These are phyloP conservation scores for Kodamaea anthophila DNA, from an alignment of 1,139 yeast genomes.

Conservation along the genomic window DNA sequence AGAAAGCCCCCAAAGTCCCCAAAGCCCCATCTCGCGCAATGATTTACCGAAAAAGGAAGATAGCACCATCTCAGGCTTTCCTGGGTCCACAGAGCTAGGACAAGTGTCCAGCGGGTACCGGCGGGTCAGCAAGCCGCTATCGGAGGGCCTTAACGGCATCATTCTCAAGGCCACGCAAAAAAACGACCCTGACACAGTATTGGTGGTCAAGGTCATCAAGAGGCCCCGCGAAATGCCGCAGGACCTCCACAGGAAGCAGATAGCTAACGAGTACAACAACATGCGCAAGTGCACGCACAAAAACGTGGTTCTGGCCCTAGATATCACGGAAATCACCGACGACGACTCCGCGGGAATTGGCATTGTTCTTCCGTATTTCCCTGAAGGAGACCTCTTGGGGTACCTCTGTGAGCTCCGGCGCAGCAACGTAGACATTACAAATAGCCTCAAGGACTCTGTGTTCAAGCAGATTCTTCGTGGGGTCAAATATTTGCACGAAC, in stretches of 20 bases:
- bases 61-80: slow-evolving; percentile 1
- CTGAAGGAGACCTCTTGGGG: slow-evolving; percentile 44
- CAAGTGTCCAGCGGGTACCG: slow-evolving; percentile 15
- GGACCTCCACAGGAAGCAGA: slow-evolving; percentile 14
- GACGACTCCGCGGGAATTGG: slow-evolving; percentile 9
- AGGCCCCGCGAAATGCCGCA: slow-evolving; percentile 10
- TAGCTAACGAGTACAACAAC: slow-evolving; percentile 25
- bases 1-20: too few relatives aligned
- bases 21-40: too few relatives aligned
- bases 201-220: slow-evolving; percentile 32
- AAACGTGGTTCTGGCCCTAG: slow-evolving; percentile 26
- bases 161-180: slow-evolving; percentile 28
- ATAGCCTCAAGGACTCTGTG: slow-evolving; percentile 37
- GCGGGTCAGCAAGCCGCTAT: slow-evolving; percentile 25
- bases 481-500: slow-evolving; percentile 38
- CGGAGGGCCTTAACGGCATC: slow-evolving; percentile 43
- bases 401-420: slow-evolving; percentile 34
- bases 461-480: slow-evolving; percentile 45
- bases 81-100: background rate
- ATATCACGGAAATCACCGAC: slow-evolving; percentile 15
- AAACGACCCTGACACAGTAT: slow-evolving; percentile 10
- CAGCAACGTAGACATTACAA: slow-evolving; percentile 21
- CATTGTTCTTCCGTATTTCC: slow-evolving; percentile 37
- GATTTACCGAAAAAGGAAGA: too few relatives aligned
- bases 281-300: slow-evolving; percentile 23